Percentiles rank a stretch among this genome's conserved stretches.
Evolutionary conservation across 768 basidiomycete genomes (phyloP).

Genomic region (Rhodosporidiobolus sp.): DNA sequence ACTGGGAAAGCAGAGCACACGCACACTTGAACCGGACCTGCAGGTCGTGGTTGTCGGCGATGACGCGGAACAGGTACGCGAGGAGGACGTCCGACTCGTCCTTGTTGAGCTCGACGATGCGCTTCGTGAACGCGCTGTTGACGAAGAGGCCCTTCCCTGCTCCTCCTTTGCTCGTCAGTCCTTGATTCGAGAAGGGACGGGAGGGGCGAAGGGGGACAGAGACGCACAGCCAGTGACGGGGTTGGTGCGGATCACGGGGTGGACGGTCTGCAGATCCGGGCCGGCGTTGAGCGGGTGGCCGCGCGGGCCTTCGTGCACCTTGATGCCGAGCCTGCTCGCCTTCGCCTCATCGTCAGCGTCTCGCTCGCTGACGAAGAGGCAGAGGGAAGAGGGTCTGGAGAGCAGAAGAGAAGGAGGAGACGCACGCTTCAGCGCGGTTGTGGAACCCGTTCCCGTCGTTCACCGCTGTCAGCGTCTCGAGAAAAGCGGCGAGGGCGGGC

Average conservation of each 20-base stretch:
- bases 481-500: conserved; percentile 55
- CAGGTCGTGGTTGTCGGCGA: conserved; percentile 33
- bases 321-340: neutral
- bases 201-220: neutral
- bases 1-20: conserved; percentile 42
- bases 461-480: conserved; percentile 61
- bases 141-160: conserved; percentile 30
- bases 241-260: conserved; percentile 47
- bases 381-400: conserved; percentile 44
- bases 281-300: conserved; percentile 61
- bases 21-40: conserved; percentile 48
- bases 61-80: conserved; percentile 47
- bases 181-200: neutral
- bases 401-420: conserved; percentile 49
- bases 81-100: conserved; percentile 48
- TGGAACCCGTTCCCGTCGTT: conserved; percentile 51
- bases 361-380: neutral
- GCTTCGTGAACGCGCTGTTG: conserved; percentile 38
- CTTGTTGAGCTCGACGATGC: conserved; percentile 30
- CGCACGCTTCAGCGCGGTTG: conserved; percentile 46
- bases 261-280: conserved; percentile 55
- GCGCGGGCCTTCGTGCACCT: neutral
- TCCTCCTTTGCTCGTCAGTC: neutral
- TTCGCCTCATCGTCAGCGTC: too few species aligned
- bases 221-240: conserved; percentile 37